Evolutionary conservation across 1,284 basidiomycete genomes (phyloP).

Genomic region (Trametes sp.): DNA sequence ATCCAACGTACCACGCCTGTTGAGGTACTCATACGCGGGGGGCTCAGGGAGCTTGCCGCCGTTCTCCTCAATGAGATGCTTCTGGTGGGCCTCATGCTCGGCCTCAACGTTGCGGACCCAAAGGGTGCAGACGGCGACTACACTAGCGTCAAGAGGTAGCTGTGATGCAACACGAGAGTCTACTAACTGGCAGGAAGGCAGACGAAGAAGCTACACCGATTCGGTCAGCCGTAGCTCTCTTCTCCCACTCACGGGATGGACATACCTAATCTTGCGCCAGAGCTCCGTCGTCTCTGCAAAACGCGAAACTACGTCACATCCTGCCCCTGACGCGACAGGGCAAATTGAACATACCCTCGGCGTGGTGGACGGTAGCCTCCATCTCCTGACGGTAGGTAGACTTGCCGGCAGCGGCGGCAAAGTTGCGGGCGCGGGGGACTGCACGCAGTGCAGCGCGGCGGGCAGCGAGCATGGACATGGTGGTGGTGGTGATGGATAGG

Average conservation of each 20-base stretch:
- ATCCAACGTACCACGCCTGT: constrained; percentile 58
- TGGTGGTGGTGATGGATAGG: constrained; percentile 33
- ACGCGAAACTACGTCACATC: not conserved
- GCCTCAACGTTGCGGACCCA: constrained; percentile 82
- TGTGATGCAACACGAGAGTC: constrained; percentile 7
- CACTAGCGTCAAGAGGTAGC: constrained; percentile 19
- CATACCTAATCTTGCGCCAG: constrained; percentile 87
- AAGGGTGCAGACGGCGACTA: constrained; percentile 67
- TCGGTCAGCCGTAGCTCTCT: not conserved
- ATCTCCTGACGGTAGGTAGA: constrained; percentile 60
- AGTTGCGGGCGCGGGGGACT: constrained; percentile 49
- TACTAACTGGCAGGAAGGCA: constrained; percentile 76
- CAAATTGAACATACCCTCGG: constrained; percentile 55
- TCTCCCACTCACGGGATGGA: not conserved
- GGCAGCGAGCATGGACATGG: constrained; percentile 65
- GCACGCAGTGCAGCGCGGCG: constrained; percentile 57
- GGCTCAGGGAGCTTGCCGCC: constrained; percentile 75
- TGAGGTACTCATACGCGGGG: constrained; percentile 80
- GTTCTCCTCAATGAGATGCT: constrained; percentile 79
- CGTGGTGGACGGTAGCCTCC: constrained; percentile 70
- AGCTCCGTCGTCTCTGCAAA: constrained; percentile 73
- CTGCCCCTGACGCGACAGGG: constrained; percentile 16
- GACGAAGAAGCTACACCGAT: constrained; percentile 66
- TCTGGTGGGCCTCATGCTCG: constrained; percentile 77
- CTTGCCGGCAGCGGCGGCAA: constrained; percentile 51